phyloP scores from a whole-genome alignment of 768 basidiomycete genomes.

The Lentinus tigrinus region DNA sequence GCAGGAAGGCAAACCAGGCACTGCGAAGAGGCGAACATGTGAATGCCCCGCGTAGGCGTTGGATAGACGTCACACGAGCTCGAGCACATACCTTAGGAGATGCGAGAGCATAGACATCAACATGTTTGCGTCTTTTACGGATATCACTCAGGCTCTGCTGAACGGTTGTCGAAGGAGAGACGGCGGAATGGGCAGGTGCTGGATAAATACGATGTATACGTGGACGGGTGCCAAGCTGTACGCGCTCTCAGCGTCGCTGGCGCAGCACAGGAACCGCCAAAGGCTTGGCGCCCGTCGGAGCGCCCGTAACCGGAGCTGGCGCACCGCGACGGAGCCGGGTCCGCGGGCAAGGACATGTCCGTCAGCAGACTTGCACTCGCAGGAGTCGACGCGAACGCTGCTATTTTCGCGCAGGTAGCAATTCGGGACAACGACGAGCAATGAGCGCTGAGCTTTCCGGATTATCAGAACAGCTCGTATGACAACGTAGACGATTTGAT shows the following conservation, averaged over 20 bases:
- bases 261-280: background rate
- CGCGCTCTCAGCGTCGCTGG: background rate
- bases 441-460: too few species aligned
- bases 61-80: conserved; percentile 18
- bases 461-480: too few species aligned
- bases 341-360: background rate
- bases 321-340: background rate
- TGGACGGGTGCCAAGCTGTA: background rate
- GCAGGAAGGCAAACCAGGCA: conserved; percentile 69
- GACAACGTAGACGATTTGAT: too few species aligned
- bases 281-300: conserved; percentile 10
- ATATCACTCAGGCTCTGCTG: background rate
- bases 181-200: background rate
- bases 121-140: conserved; percentile 33
- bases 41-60: background rate
- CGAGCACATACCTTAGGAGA: conserved; percentile 41
- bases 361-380: too few species aligned
- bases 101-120: conserved; percentile 50
- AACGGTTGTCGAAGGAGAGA: background rate
- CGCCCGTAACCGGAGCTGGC: background rate
- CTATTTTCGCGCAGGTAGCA: too few species aligned
- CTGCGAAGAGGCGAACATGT: conserved; percentile 31
- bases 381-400: too few species aligned
- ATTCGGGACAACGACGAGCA: too few species aligned
- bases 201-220: background rate